Percentiles rank a stretch among this genome's conserved stretches.
Evolutionary conservation across 2,329 filamentous ascomycete species (phyloP).

Genomic region (Calonectria pseudoturangicola): DNA sequence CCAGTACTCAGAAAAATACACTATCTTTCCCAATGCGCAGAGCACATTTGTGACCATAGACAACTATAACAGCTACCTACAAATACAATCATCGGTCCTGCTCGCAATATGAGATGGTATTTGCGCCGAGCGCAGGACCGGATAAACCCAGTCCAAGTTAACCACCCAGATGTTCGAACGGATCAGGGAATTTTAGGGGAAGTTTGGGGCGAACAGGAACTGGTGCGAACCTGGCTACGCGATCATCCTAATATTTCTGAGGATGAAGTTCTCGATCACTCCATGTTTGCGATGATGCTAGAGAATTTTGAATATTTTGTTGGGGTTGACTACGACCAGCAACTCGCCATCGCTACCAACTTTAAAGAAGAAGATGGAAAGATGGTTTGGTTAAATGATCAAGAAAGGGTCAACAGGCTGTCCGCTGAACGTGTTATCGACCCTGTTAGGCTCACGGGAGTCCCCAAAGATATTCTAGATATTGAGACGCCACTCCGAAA

Average conservation of each 20-base stretch:
- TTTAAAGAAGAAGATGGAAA: slow-evolving; percentile 47
- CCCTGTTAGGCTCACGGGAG: slow-evolving; percentile 16
- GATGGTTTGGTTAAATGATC: slow-evolving; percentile 38
- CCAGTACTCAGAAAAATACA: too few relatives aligned
- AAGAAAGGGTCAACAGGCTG: slow-evolving; percentile 19
- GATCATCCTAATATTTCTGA: slow-evolving; percentile 1
- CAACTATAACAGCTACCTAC: too few relatives aligned
- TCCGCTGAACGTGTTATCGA: slow-evolving; percentile 26
- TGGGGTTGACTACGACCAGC: slow-evolving; percentile 46
- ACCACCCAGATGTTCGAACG: slow-evolving; percentile 43
- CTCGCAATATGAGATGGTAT: slow-evolving; percentile 47
- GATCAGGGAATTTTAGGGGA: slow-evolving; percentile 56
- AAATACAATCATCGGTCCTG: slow-evolving; percentile 50
- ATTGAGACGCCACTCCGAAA: slow-evolving; percentile 27
- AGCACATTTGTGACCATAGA: too few relatives aligned
- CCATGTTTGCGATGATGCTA: not conserved
- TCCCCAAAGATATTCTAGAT: slow-evolving; percentile 36
- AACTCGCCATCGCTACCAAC: slow-evolving; percentile 43
- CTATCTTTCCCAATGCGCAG: too few relatives aligned
- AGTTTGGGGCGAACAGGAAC: slow-evolving; percentile 53
- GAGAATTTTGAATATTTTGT: slow-evolving; percentile 46
- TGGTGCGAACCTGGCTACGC: slow-evolving; percentile 33
- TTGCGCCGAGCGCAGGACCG: slow-evolving; percentile 48
- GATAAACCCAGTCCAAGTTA: slow-evolving; percentile 40
- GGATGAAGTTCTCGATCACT: not conserved